Evolutionary conservation across 169 alveolate genomes (phyloP), one percentile per base, ranked within the genome.

Genomic region (Eimeria sp.): DNA sequence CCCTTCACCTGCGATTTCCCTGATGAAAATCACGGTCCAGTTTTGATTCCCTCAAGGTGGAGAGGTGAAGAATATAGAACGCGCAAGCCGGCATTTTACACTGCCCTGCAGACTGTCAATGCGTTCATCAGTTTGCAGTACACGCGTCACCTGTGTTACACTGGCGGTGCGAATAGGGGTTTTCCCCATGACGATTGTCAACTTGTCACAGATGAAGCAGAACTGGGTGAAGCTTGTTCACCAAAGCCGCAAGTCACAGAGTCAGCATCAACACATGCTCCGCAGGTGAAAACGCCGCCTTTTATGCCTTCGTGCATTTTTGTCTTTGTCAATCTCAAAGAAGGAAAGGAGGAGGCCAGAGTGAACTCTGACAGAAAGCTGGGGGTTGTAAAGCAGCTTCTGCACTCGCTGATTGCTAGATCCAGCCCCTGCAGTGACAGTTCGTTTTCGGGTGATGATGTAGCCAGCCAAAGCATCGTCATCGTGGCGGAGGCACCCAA

Each of bases 131-230:
- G 46, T 46, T 37, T 87, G 83, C 94, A 87, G 66, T 76, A 87
- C 78, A 46, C 82, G 83, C 83, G 72, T 54, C 83, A 49, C 49
- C 94, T 87, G 64, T 46, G 80, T 66, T 46, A 66, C 37, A 18
- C 82, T 64, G 94, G 83, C 56, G 94, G 83, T 4, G 60, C 91
- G 20, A 58, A 62, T 27, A 72, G 94, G 58, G 94, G 94, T 56
- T 87, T 87, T 40, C 82, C 64, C 33, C 78, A 85, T 40, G 54
- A 54, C 71, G 89, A 52, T 54, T 27, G 68, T 49, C 71, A 80
- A 52, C 49, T 6, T 54, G 33, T 74, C 58, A n/a, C n/a, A 16
- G 49, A 30, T 49, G 72, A n/a, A 27, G 20, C 54, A 52, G 89
- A 80, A 52, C 20, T 78, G 68, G 40, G 62, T 9, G 54, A 43